Conservation (phyloP, 2,329 filamentous ascomycete species). For the Xylaria sp. region DNA sequence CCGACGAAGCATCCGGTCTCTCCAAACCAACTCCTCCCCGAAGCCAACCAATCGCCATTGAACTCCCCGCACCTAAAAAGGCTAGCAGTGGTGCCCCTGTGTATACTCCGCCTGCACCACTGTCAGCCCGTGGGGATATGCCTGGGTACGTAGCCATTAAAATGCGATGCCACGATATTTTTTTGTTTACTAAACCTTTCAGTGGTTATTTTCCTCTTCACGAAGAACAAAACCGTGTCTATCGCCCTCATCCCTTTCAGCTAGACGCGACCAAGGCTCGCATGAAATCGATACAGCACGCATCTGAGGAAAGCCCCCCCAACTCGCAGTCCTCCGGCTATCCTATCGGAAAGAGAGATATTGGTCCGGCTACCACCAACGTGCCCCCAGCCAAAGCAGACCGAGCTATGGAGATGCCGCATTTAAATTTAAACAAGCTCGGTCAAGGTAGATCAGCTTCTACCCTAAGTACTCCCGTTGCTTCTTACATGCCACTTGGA, state of each 20-base stretch:
- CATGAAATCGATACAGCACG: slow-evolving; percentile 51
- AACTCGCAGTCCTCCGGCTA: slow-evolving; percentile 32
- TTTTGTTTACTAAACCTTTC: slow-evolving; percentile 36
- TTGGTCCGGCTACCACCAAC: slow-evolving; percentile 41
- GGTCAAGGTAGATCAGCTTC: slow-evolving; percentile 41
- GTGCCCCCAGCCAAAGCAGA: slow-evolving; percentile 40
- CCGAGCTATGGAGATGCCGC: slow-evolving; percentile 44
- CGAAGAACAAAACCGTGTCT: slow-evolving; percentile 64
- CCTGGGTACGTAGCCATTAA: slow-evolving; percentile 62
- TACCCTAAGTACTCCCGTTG: slow-evolving; percentile 57
- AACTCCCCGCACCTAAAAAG: slow-evolving; percentile 58
- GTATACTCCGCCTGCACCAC: slow-evolving; percentile 59
- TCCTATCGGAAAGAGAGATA: slow-evolving; percentile 35
- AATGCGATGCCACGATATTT: slow-evolving; percentile 9
- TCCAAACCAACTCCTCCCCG: slow-evolving; percentile 41
- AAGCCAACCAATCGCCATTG: slow-evolving; percentile 66
- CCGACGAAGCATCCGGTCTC: slow-evolving; percentile 43
- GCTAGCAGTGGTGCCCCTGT: slow-evolving; percentile 54
- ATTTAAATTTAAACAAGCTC: slow-evolving; percentile 32
- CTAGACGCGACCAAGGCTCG: slow-evolving; percentile 56
- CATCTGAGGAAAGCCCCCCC: slow-evolving; percentile 49
- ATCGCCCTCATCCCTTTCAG: slow-evolving; percentile 65
- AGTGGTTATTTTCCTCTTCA: slow-evolving; percentile 72
- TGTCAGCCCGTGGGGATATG: slow-evolving; percentile 69
- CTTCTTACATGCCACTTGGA: slow-evolving; percentile 64